phyloP scores from a whole-genome alignment of 2,329 filamentous ascomycete genomes.

The Ceratocystis papillata region DNA sequence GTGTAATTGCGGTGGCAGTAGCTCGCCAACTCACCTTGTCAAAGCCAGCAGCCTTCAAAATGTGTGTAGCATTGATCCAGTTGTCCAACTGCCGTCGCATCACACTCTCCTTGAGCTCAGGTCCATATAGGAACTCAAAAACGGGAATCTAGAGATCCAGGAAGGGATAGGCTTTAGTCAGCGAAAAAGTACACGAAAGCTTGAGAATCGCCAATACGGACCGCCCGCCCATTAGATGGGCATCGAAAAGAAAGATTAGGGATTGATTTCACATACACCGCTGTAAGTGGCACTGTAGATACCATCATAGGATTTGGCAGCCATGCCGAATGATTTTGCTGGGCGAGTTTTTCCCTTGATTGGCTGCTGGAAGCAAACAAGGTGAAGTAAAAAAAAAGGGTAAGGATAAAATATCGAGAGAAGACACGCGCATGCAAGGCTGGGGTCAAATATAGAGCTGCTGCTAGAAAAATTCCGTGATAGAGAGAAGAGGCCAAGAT shows the following conservation, averaged over 20 bases:
- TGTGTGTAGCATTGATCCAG: constrained; percentile 99
- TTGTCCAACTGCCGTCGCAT: constrained; percentile 90
- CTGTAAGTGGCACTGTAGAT: constrained; percentile 61
- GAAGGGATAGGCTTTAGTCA: constrained; percentile 2
- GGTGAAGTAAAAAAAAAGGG: background rate
- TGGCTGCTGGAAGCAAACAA: background rate
- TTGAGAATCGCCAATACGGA: constrained; percentile 10
- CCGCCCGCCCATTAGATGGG: background rate
- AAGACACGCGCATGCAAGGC: background rate
- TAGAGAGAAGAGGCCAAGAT: background rate
- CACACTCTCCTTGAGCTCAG: constrained; percentile 71
- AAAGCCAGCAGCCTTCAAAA: constrained; percentile 90
- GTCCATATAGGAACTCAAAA: constrained; percentile 80
- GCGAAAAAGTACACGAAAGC: background rate
- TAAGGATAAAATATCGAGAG: background rate
- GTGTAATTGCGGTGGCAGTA: background rate
- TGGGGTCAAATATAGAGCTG: background rate
- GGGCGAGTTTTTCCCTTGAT: background rate
- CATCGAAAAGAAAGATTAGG: constrained; percentile 3
- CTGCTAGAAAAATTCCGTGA: background rate
- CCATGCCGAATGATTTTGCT: background rate
- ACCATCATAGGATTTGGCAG: constrained; percentile 27
- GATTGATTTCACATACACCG: constrained; percentile 42
- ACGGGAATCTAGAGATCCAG: constrained; percentile 62
- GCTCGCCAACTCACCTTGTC: constrained; percentile 52